Evolutionary conservation across 495 filamentous ascomycete species (phyloP).

Genomic region (Trichoderma virens): DNA sequence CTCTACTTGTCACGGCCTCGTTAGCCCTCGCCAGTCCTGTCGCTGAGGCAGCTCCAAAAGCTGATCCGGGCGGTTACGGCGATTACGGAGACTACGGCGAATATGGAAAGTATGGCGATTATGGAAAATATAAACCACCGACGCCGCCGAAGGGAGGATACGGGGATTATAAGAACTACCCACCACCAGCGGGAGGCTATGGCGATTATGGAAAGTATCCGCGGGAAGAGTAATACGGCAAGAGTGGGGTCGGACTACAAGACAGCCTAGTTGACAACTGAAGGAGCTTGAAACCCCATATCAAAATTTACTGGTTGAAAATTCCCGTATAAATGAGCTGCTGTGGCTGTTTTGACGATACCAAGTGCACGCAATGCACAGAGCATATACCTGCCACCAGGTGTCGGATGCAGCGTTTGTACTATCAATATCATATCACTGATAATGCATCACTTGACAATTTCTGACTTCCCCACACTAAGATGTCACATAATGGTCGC

Average conservation of each 20-base stretch:
- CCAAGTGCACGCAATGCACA: too few relatives aligned
- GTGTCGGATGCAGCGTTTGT: too few relatives aligned
- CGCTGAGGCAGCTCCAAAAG: not conserved
- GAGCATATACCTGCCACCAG: too few relatives aligned
- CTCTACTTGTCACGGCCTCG: not conserved
- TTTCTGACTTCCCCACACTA: too few relatives aligned
- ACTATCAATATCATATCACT: too few relatives aligned
- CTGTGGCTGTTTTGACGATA: too few relatives aligned
- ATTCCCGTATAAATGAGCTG: too few relatives aligned
- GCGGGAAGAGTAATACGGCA: not conserved
- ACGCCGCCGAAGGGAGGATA: conserved; percentile 2
- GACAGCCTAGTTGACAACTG: not conserved
- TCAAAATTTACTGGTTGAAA: too few relatives aligned
- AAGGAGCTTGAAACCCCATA: not conserved
- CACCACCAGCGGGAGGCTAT: not conserved
- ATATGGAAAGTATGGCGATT: conserved; percentile 10
- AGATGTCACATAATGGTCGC: too few relatives aligned
- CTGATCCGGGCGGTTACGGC: conserved; percentile 7
- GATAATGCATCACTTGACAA: too few relatives aligned
- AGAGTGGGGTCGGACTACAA: not conserved
- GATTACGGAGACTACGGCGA: conserved; percentile 10
- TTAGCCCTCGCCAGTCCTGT: not conserved
- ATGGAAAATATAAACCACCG: conserved; percentile 11
- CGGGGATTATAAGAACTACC: not conserved
- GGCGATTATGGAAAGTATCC: not conserved